A percentile compares a stretch with the other conserved stretches of the same genome.
phyloP scores from a whole-genome alignment of 2,329 filamentous ascomycete species.

The Fonsecaea nubica region DNA sequence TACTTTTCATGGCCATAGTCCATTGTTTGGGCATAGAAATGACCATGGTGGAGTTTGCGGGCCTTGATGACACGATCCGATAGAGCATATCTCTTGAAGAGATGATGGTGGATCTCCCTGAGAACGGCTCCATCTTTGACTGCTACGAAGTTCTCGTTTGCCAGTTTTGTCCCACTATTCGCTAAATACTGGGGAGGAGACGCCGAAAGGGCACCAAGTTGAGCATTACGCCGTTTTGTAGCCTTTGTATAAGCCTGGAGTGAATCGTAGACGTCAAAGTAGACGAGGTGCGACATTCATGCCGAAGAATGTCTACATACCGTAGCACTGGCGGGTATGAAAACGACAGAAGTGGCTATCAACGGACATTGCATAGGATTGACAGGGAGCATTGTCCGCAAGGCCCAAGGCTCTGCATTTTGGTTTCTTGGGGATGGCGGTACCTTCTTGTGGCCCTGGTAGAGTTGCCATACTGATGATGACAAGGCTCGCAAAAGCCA shows the following conservation, averaged over 20 bases:
- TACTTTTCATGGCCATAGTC: conserved; percentile 55
- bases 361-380: conserved; percentile 48
- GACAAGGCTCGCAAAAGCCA: not conserved
- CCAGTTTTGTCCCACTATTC: conserved; percentile 46
- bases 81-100: conserved; percentile 49
- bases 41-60: conserved; percentile 51
- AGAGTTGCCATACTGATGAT: not conserved
- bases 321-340: conserved; percentile 53
- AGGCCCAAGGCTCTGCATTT: not conserved
- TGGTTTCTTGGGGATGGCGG: not conserved
- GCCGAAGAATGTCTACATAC: conserved; percentile 27
- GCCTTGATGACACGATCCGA: conserved; percentile 52
- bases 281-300: not conserved
- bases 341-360: conserved; percentile 53
- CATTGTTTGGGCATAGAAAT: conserved; percentile 52
- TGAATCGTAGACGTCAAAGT: conserved; percentile 3
- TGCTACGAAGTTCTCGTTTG: conserved; percentile 48
- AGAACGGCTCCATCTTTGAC: conserved; percentile 42
- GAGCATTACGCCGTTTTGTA: conserved; percentile 57
- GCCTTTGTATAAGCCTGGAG: conserved; percentile 52
- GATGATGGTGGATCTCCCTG: conserved; percentile 50
- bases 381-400: conserved; percentile 41
- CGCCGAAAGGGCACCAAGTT: conserved; percentile 46
- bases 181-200: conserved; percentile 48
- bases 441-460: not conserved